These are phyloP conservation scores for Ophiosphaerella herpotricha DNA, from an alignment of 2,329 filamentous ascomycete species.

Conservation along the genomic window DNA sequence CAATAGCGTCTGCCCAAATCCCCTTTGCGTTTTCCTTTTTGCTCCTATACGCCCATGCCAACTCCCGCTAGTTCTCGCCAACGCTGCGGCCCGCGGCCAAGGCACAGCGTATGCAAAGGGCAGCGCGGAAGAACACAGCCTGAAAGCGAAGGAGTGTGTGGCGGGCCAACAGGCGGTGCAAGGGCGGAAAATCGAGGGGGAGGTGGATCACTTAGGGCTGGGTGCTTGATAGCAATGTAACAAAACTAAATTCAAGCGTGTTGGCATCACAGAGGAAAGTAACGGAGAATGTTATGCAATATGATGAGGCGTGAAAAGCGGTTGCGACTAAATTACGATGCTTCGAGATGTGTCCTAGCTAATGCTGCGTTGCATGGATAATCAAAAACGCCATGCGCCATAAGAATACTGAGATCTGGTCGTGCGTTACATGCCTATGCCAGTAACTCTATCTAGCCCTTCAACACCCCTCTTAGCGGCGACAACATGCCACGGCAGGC, in stretches of 20 bases:
- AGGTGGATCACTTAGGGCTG: constrained; percentile 45
- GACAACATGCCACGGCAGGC: constrained; percentile 79
- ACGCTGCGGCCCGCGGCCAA: constrained; percentile 20
- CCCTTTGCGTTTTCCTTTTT: not conserved
- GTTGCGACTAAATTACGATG: too few species aligned
- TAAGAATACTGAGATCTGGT: too few species aligned
- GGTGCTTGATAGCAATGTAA: constrained; percentile 18
- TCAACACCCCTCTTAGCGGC: constrained; percentile 71
- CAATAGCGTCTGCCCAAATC: not conserved
- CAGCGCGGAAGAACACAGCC: constrained; percentile 17
- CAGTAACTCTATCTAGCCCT: constrained; percentile 53
- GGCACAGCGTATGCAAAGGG: constrained; percentile 30
- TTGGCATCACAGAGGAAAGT: too few species aligned
- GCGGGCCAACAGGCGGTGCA: constrained; percentile 11
- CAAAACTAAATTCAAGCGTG: too few species aligned
- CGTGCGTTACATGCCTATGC: too few species aligned
- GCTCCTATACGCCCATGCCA: too few species aligned
- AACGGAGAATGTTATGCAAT: too few species aligned
- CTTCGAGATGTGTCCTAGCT: too few species aligned
- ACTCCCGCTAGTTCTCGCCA: constrained; percentile 19
- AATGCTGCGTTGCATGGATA: too few species aligned
- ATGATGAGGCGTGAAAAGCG: too few species aligned
- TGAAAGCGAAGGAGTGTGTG: constrained; percentile 10
- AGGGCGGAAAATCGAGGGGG: constrained; percentile 13
- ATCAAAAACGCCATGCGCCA: too few species aligned